A percentile compares a stretch with the other conserved stretches of the same genome.
Conservation (phyloP, 257 asterid genomes). For the Ilex asprella region DNA sequence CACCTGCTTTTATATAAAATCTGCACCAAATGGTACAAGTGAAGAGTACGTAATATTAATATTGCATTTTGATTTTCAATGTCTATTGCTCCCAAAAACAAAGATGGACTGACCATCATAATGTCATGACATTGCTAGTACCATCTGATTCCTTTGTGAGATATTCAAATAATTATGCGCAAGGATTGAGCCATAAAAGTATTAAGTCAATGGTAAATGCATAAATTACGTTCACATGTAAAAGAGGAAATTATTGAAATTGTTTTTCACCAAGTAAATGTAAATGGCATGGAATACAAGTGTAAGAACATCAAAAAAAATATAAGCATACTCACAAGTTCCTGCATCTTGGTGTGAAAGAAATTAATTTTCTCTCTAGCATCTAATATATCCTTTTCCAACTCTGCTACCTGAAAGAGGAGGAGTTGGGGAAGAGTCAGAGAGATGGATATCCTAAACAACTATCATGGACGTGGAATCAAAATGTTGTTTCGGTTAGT, state of each 20-base stretch:
- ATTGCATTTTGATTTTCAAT: constrained; percentile 8
- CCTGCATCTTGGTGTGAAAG: constrained; percentile 94
- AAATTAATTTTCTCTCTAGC: constrained; percentile 84
- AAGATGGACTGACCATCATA: not conserved
- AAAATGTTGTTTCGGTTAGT: too few species aligned
- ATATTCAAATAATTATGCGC: not conserved
- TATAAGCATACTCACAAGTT: constrained; percentile 60
- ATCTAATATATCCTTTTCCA: constrained; percentile 89
- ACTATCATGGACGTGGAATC: too few species aligned
- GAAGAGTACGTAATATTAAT: constrained; percentile 9
- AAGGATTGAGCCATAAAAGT: not conserved
- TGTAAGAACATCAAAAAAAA: not conserved
- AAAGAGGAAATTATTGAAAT: not conserved
- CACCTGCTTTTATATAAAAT: constrained; percentile 90
- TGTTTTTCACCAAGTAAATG: not conserved
- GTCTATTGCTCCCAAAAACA: constrained; percentile 8
- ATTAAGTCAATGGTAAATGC: not conserved
- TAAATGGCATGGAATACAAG: not conserved
- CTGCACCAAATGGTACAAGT: constrained; percentile 34
- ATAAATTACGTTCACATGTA: not conserved
- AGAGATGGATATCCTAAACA: too few species aligned
- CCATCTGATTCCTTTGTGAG: not conserved
- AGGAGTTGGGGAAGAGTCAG: not conserved
- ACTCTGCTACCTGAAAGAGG: constrained; percentile 70
- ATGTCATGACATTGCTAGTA: not conserved